phyloP scores from a whole-genome alignment of 345 rosid species.

The Eucalyptus sp. region DNA sequence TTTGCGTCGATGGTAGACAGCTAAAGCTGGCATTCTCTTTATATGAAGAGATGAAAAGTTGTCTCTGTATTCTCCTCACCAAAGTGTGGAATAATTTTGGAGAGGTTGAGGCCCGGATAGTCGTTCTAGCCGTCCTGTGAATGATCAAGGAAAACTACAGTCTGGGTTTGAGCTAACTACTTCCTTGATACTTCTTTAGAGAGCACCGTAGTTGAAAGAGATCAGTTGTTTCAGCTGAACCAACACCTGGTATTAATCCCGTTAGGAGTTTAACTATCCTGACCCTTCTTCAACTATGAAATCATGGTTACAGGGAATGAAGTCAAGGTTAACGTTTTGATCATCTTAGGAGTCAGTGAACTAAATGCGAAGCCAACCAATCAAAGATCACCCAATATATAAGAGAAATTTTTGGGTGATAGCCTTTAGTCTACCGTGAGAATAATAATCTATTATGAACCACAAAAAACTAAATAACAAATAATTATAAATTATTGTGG shows the following conservation, averaged over 20 bases:
- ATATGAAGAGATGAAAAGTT: slow-evolving; percentile 69
- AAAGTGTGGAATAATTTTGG: not conserved
- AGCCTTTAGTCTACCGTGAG: no score
- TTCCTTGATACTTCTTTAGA: not conserved
- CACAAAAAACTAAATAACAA: no score
- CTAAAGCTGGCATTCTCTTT: slow-evolving; percentile 66
- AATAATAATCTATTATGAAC: fast-evolving
- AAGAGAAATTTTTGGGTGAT: no score
- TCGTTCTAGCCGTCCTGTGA: slow-evolving; percentile 76
- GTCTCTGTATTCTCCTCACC: not conserved
- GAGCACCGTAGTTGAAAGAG: not conserved
- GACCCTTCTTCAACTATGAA: not conserved
- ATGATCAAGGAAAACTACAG: slow-evolving; percentile 79
- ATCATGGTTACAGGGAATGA: slow-evolving; percentile 37
- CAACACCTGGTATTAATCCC: not conserved
- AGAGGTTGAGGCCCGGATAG: slow-evolving; percentile 89
- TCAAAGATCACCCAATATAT: no score
- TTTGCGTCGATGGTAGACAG: slow-evolving; percentile 45
- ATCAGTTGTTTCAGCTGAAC: not conserved
- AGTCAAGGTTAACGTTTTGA: slow-evolving; percentile 53
- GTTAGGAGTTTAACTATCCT: not conserved
- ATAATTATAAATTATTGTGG: no score
- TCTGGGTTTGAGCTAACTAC: slow-evolving; percentile 23
- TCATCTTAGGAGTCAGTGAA: slow-evolving; percentile 43
- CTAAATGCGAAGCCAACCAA: slow-evolving; percentile 8